Conservation (phyloP, 2,329 filamentous ascomycete genomes). For the Helminthosporium solani region DNA sequence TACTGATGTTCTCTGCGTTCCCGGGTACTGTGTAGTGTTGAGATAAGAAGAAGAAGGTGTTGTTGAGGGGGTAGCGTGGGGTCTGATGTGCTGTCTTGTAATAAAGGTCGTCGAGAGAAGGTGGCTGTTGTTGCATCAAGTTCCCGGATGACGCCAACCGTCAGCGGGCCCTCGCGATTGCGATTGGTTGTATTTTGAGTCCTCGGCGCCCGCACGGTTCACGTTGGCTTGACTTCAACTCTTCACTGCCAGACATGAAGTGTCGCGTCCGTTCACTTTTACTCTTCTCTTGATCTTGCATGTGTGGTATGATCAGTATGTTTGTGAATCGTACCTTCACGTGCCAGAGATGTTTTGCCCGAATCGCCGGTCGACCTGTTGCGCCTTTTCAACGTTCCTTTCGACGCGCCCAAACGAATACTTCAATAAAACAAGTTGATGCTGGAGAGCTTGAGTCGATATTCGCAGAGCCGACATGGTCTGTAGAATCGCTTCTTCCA, state of each 20-base stretch:
- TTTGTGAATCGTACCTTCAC: background rate
- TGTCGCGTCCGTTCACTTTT: background rate
- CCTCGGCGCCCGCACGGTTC: slow-evolving; percentile 12
- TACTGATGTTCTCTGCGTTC: slow-evolving; percentile 2
- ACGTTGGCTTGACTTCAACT: slow-evolving; percentile 2
- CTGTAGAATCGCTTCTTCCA: slow-evolving; percentile 72
- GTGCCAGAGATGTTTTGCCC: background rate
- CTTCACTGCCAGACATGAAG: background rate
- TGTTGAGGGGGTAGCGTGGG: slow-evolving; percentile 9
- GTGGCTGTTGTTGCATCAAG: slow-evolving; percentile 32
- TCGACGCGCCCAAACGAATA: background rate
- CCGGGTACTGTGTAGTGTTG: background rate
- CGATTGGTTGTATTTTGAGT: slow-evolving; percentile 21
- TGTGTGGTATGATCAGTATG: slow-evolving; percentile 4
- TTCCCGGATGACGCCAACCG: slow-evolving; percentile 34
- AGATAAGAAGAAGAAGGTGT: slow-evolving; percentile 3
- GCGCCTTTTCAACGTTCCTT: slow-evolving; percentile 7
- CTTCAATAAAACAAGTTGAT: slow-evolving; percentile 10
- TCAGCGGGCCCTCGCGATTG: slow-evolving; percentile 13
- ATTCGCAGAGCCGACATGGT: slow-evolving; percentile 77
- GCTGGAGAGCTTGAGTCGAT: slow-evolving; percentile 40
- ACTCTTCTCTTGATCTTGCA: background rate
- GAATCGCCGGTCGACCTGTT: background rate
- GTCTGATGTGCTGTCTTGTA: slow-evolving; percentile 2
- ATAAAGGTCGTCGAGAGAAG: slow-evolving; percentile 29